These are phyloP conservation scores for Gaeumannomyces sp. DNA, from an alignment of 2,329 filamentous ascomycete species.

Conservation along the genomic window DNA sequence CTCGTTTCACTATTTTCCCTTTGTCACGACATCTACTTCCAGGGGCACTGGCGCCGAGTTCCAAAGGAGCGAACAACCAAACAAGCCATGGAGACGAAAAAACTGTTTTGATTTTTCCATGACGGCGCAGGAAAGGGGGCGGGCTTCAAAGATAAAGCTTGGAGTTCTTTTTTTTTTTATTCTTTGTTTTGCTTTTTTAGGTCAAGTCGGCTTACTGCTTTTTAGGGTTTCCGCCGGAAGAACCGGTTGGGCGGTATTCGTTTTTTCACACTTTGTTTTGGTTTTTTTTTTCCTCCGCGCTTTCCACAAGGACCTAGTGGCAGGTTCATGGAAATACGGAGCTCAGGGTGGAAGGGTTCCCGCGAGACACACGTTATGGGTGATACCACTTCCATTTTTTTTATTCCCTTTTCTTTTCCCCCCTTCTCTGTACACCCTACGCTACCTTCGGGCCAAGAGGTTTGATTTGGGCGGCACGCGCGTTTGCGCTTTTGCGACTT, in stretches of 20 bases:
- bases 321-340: background rate
- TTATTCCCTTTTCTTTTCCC: background rate
- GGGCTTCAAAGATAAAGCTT: conserved; percentile 1
- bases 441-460: background rate
- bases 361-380: conserved; percentile 2
- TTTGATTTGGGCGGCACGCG: background rate
- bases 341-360: conserved; percentile 2
- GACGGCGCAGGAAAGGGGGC: conserved; percentile 5
- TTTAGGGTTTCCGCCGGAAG: background rate
- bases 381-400: conserved; percentile 6
- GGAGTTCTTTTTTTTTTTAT: conserved; percentile 4
- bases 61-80: background rate
- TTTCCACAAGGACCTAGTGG: background rate
- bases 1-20: background rate
- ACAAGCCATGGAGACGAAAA: background rate
- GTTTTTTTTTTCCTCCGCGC: background rate
- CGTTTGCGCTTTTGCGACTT: conserved; percentile 1
- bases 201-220: background rate
- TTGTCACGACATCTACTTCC: conserved; percentile 1
- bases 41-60: background rate
- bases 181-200: background rate
- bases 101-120: background rate
- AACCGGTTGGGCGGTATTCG: conserved; percentile 3
- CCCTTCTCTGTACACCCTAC: background rate
- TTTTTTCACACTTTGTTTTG: background rate